Percentiles rank a stretch among this genome's conserved stretches.
phyloP scores from a whole-genome alignment of 179 eudicot species.

The Gypsophila paniculata region DNA sequence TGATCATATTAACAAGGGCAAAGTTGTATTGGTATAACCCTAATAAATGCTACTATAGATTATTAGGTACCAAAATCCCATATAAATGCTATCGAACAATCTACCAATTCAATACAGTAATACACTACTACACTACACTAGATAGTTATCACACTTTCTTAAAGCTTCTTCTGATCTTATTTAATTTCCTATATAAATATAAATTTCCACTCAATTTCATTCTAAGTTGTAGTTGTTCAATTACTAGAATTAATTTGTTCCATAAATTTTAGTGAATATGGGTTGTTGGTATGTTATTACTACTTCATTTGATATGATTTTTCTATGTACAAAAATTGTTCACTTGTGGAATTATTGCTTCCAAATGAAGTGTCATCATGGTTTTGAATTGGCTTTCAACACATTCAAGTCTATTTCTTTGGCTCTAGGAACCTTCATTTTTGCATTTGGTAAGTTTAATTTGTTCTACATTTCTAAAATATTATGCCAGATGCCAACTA shows the following conservation, averaged over 20 bases:
- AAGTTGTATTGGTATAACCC: slow-evolving; percentile 21
- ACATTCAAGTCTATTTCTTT: slow-evolving; percentile 31
- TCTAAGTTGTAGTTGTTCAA: background rate
- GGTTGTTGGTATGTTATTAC: slow-evolving; percentile 2
- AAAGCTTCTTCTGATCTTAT: background rate
- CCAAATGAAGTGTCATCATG: slow-evolving; percentile 26
- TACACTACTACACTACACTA: background rate
- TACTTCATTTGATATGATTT: slow-evolving; percentile 21
- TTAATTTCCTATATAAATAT: background rate
- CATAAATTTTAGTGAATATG: background rate
- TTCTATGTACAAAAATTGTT: slow-evolving; percentile 28
- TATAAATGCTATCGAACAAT: slow-evolving; percentile 17
- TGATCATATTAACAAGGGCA: no score
- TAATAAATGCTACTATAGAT: slow-evolving; percentile 28
- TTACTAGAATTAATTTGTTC: background rate
- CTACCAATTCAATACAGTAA: background rate
- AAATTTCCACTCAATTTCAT: no score
- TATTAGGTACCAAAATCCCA: slow-evolving; percentile 14
- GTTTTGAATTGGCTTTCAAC: slow-evolving; percentile 26
- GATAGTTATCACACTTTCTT: background rate
- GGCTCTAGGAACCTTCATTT: slow-evolving; percentile 38
- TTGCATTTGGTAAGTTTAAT: slow-evolving; percentile 62
- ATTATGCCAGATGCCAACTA: no score
- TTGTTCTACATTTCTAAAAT: no score
- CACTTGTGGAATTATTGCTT: slow-evolving; percentile 24